Conservation (phyloP, 352 stramenopile genomes). For the Pythium plurisporium region DNA sequence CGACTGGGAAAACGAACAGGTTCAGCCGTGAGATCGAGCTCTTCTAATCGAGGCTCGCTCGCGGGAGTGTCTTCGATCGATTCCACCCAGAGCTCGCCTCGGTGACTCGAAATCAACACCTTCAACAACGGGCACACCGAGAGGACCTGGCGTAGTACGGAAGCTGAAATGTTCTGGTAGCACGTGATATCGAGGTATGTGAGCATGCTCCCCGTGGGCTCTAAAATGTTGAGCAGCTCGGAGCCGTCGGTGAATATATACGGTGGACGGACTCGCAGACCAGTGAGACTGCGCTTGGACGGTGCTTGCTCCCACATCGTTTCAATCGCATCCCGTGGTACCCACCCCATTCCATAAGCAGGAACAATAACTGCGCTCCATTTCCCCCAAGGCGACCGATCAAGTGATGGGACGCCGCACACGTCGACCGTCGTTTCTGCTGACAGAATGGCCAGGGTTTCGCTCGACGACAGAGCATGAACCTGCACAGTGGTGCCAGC, state of each 20-base stretch:
- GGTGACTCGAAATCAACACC: not conserved
- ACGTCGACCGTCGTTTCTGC: not conserved
- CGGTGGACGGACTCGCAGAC: not conserved
- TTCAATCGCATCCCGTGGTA: not conserved
- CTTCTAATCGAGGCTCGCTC: not conserved
- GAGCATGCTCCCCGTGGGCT: not conserved
- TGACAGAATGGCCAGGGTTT: not conserved
- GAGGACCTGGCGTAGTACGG: not conserved
- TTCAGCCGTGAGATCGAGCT: not conserved
- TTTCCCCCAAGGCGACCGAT: not conserved
- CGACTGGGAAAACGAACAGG: too few relatives aligned
- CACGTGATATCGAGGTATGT: not conserved
- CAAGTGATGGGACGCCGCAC: not conserved
- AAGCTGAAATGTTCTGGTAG: not conserved
- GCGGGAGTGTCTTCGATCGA: too few relatives aligned
- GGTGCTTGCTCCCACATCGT: not conserved
- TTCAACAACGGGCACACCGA: not conserved
- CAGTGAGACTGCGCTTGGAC: not conserved
- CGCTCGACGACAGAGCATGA: not conserved
- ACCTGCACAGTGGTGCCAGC: not conserved
- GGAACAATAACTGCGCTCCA: not conserved
- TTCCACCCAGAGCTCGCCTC: not conserved
- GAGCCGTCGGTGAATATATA: not conserved
- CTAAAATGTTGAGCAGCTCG: not conserved
- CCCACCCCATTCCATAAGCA: not conserved